Conservation (phyloP, 192 early-diverging fungal species). For the Coemansia sp. region DNA sequence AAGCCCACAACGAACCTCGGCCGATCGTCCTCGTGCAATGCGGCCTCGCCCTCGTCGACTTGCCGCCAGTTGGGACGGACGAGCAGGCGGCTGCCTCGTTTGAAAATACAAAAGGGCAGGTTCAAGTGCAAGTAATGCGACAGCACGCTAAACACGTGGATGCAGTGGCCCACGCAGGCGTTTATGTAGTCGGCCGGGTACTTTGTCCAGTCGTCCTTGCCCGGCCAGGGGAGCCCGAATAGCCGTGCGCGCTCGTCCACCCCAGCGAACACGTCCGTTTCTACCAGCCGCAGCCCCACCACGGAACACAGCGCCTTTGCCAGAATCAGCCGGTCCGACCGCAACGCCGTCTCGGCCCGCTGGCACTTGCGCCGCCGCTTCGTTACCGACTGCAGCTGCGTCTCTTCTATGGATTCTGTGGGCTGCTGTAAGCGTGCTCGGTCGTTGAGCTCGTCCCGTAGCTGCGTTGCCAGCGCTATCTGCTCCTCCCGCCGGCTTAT, state of each 20-base stretch:
- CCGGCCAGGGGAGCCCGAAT: slow-evolving; percentile 52
- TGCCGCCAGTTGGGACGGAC: slow-evolving; percentile 43
- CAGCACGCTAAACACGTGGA: slow-evolving; percentile 46
- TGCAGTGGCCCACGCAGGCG: slow-evolving; percentile 44
- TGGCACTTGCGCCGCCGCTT: slow-evolving; percentile 1
- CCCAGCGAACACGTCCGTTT: slow-evolving; percentile 21
- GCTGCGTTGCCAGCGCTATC: slow-evolving; percentile 18
- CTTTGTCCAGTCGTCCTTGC: slow-evolving; percentile 44
- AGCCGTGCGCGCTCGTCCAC: slow-evolving; percentile 26
- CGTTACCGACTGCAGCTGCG: background rate
- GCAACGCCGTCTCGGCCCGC: slow-evolving; percentile 12
- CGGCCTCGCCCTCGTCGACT: slow-evolving; percentile 35
- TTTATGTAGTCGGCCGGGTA: slow-evolving; percentile 51
- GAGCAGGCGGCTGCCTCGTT: slow-evolving; percentile 35
- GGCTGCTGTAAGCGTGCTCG: background rate
- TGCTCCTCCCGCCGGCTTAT: slow-evolving; percentile 34
- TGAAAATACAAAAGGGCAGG: slow-evolving; percentile 39
- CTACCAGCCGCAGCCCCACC: slow-evolving; percentile 39
- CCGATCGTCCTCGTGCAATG: slow-evolving; percentile 24
- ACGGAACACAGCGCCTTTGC: slow-evolving; percentile 38
- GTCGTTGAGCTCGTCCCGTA: slow-evolving; percentile 5
- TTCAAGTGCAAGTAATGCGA: slow-evolving; percentile 37
- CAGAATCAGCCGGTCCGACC: slow-evolving; percentile 31
- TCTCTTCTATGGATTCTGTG: slow-evolving; percentile 6
- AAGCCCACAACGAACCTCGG: slow-evolving; percentile 43